Base-by-base conservation (phyloP, 176 grass and related monocot genomes). In the Paspalum vaginatum region DNA sequence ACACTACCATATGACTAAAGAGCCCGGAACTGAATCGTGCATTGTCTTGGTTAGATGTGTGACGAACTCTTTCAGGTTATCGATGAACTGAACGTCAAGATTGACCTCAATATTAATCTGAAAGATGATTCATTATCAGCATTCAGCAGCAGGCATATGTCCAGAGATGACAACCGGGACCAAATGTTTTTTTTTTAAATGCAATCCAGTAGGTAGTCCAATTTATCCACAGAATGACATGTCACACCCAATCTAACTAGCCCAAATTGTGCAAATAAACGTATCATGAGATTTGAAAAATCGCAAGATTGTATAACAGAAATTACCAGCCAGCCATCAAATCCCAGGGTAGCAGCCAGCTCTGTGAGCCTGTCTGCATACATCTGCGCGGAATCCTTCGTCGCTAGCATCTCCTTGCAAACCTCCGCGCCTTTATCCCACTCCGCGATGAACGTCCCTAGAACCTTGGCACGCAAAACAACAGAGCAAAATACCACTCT, bases 311-410 rank as follows among this genome's bases (percentile, higher is more conserved):
- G 0, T 25, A 61, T 26, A 25, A n/a, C 20, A 75, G 56, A 53
- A 68, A 89, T 85, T 94, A 98, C 92, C 74, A 94, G 92, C 95
- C 95, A 98, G 26, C 95, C 95, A 72, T 98, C 95, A 52, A 98
- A 98, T 26, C 95, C 86, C 79, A 95, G 79, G 14, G 42, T 25
- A 46, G 42, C 58, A 80, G 95, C 90, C 49, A 98, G 77, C 75
- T 98, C 92, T 48, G 95, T 58, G 53, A 98, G 75, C 43, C 88
- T 90, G 38, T 93, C 79, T 2, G 95, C 95, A 82, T 95, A 95
- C 90, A 95, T 89, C 67, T 80, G 84, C 10, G 95, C 86, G 79
- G 92, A 93, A 47, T 61, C 86, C 84, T 98, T 61, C 21, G 90
- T 88, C 4, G 60, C 83, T 26, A 98, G 76, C 88, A 98, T 85